Percentiles rank a stretch among this genome's conserved stretches.
Evolutionary conservation across 306 rosid genomes (phyloP).

Genomic region (Cyclanthera cordifolia): DNA sequence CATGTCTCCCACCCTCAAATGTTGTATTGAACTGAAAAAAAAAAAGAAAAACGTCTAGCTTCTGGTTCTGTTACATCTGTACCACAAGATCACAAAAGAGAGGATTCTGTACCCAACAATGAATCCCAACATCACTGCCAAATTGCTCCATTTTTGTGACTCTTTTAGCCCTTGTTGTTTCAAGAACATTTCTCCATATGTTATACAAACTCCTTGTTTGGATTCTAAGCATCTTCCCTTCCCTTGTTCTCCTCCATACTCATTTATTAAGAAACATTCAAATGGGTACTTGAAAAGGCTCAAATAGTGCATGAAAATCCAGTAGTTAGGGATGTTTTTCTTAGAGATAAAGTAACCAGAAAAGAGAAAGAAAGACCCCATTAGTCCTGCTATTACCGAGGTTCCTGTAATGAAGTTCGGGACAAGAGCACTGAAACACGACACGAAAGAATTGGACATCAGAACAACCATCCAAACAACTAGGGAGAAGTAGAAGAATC

Average conservation of each 20-base stretch:
- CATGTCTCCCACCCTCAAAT: background rate
- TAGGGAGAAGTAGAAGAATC: constrained; percentile 40
- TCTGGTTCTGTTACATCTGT: constrained; percentile 54
- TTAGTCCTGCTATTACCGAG: constrained; percentile 73
- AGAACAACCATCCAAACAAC: constrained; percentile 46
- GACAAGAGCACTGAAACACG: constrained; percentile 87
- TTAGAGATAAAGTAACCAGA: constrained; percentile 85
- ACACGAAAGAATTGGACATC: constrained; percentile 75
- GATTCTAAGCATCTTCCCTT: constrained; percentile 44
- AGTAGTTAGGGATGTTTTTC: constrained; percentile 69
- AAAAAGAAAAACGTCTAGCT: constrained; percentile 16
- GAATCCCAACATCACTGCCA: constrained; percentile 71
- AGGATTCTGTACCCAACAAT: constrained; percentile 72
- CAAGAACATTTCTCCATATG: constrained; percentile 49
- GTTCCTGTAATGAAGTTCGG: constrained; percentile 84
- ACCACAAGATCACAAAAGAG: constrained; percentile 68
- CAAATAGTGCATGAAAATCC: constrained; percentile 84
- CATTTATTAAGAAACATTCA: constrained; percentile 87
- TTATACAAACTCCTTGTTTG: constrained; percentile 39
- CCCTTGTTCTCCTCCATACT: constrained; percentile 64
- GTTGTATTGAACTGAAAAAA: background rate
- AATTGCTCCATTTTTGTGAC: constrained; percentile 72
- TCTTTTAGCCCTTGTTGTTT: constrained; percentile 61
- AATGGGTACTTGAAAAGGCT: constrained; percentile 93
- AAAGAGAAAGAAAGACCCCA: constrained; percentile 94